Evolutionary conservation across 2,329 filamentous ascomycete genomes (phyloP).

Genomic region (Aureobasidium sp.): DNA sequence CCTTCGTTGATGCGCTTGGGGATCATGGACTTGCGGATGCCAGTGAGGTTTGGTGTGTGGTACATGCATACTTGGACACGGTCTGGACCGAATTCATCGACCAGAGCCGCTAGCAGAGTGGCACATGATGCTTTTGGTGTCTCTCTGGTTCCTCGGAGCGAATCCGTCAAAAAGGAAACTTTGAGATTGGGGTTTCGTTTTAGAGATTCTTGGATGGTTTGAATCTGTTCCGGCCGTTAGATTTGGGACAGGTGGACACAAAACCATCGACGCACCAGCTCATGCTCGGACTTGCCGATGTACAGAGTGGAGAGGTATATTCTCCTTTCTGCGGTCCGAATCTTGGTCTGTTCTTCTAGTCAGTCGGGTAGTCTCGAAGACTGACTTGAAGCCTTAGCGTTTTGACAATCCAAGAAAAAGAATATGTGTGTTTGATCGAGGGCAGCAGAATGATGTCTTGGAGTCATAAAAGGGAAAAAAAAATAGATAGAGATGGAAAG

Average conservation of each 20-base stretch:
- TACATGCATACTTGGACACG: slow-evolving; percentile 95
- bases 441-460: background rate
- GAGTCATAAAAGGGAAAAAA: background rate
- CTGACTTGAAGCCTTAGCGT: background rate
- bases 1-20: slow-evolving; percentile 93
- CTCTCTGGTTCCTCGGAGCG: slow-evolving; percentile 83
- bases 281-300: slow-evolving; percentile 86
- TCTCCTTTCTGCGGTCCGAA: slow-evolving; percentile 66
- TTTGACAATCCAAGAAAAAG: background rate
- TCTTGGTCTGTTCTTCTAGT: slow-evolving; percentile 56
- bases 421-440: background rate
- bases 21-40: slow-evolving; percentile 72
- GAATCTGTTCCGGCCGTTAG: slow-evolving; percentile 47
- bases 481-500: background rate
- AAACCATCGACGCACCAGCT: slow-evolving; percentile 51
- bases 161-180: slow-evolving; percentile 86
- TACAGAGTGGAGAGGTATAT: slow-evolving; percentile 96
- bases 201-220: slow-evolving; percentile 68
- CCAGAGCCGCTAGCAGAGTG: slow-evolving; percentile 76
- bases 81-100: slow-evolving; percentile 73
- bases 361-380: background rate
- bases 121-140: slow-evolving; percentile 79
- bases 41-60: slow-evolving; percentile 92
- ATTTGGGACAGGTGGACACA: background rate
- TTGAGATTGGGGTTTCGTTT: slow-evolving; percentile 66